Percentiles rank a stretch among this genome's conserved stretches.
These are phyloP conservation scores for Aspergillus versicolor DNA, from an alignment of 2,329 filamentous ascomycete species.

Conservation along the genomic window DNA sequence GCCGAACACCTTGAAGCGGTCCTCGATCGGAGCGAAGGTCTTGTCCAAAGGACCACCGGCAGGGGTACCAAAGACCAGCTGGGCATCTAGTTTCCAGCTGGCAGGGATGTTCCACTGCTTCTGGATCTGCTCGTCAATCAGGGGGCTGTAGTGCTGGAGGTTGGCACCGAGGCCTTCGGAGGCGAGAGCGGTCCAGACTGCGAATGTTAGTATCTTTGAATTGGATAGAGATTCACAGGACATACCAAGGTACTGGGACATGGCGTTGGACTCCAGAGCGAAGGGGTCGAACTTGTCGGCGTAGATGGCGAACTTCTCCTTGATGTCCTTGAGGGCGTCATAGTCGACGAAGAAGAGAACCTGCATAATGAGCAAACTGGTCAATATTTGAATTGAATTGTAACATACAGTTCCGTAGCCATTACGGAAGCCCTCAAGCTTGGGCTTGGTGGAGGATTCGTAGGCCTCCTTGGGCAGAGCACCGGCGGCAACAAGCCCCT, in stretches of 20 bases:
- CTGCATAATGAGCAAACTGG: slow-evolving; percentile 11
- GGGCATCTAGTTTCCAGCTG: slow-evolving; percentile 74
- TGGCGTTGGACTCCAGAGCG: slow-evolving; percentile 72
- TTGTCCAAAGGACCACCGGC: slow-evolving; percentile 25
- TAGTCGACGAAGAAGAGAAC: slow-evolving; percentile 84
- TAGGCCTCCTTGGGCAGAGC: slow-evolving; percentile 55
- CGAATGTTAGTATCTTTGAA: slow-evolving; percentile 4
- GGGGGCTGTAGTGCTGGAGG: slow-evolving; percentile 88
- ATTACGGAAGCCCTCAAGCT: slow-evolving; percentile 61
- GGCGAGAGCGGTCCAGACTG: slow-evolving; percentile 75
- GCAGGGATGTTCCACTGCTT: slow-evolving; percentile 67
- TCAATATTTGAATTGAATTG: background rate
- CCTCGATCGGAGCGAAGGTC: slow-evolving; percentile 29
- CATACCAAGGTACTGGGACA: slow-evolving; percentile 67
- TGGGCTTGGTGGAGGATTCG: slow-evolving; percentile 49
- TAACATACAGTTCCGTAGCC: slow-evolving; percentile 71
- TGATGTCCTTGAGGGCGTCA: slow-evolving; percentile 60
- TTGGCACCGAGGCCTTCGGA: slow-evolving; percentile 81
- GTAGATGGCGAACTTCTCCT: slow-evolving; percentile 65
- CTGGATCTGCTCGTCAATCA: slow-evolving; percentile 71
- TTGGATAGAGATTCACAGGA: background rate
- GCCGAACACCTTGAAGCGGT: slow-evolving; percentile 36
- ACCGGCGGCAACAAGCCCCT: slow-evolving; percentile 31
- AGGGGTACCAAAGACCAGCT: slow-evolving; percentile 73
- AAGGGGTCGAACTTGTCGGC: slow-evolving; percentile 78